A percentile compares a stretch with the other conserved stretches of the same genome.
These are phyloP conservation scores for Acacia acuminata DNA, from an alignment of 306 rosid species.

Conservation along the genomic window DNA sequence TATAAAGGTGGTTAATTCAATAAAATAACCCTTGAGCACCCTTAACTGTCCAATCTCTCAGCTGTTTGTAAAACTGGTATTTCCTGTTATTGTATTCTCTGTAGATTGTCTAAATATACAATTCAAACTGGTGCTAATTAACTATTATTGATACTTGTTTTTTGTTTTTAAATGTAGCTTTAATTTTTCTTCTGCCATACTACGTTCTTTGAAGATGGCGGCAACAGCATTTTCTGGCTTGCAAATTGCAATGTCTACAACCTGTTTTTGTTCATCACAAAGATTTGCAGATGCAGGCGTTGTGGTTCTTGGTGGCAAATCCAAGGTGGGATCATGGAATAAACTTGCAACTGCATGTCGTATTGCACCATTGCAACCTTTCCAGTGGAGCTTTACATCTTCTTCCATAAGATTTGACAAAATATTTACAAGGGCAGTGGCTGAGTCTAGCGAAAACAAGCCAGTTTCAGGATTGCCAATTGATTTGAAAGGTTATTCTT, in stretches of 20 bases:
- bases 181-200: constrained; percentile 32
- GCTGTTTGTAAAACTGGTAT: not conserved
- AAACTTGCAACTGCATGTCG: constrained; percentile 62
- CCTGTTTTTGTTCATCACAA: constrained; percentile 56
- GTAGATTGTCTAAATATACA: not conserved
- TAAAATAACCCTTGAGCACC: not conserved
- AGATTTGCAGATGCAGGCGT: constrained; percentile 45
- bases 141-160: constrained; percentile 22
- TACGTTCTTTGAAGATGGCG: constrained; percentile 54
- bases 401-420: constrained; percentile 49
- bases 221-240: constrained; percentile 72
- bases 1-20: not conserved
- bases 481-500: constrained; percentile 65
- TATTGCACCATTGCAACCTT: constrained; percentile 51
- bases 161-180: constrained; percentile 33
- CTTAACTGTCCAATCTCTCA: not conserved
- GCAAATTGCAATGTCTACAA: constrained; percentile 70
- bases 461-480: constrained; percentile 74
- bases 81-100: constrained; percentile 6
- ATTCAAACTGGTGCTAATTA: constrained; percentile 4
- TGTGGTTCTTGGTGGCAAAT: constrained; percentile 44
- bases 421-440: constrained; percentile 60
- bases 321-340: constrained; percentile 52
- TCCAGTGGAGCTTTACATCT: constrained; percentile 54
- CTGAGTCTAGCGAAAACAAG: constrained; percentile 57